Percentiles rank a stretch among this genome's conserved stretches.
Evolutionary conservation across 805 yeast species (phyloP).

Genomic region (Zygoascus bituminiphila): DNA sequence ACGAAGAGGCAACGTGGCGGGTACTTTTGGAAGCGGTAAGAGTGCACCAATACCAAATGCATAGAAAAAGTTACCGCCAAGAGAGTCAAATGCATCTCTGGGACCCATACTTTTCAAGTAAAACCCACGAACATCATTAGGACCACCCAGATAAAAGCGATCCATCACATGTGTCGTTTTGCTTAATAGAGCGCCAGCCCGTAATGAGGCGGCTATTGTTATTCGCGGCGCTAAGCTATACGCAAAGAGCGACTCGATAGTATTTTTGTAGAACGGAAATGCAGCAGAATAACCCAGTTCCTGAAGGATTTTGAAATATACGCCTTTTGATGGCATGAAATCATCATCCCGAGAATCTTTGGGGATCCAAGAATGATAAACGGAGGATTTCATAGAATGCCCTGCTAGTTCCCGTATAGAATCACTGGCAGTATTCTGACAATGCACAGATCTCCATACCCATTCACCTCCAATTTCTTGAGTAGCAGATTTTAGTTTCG

Average conservation of each 20-base stretch:
- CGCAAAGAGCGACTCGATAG: constrained; percentile 5
- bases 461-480: constrained; percentile 51
- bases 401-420: constrained; percentile 35
- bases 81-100: constrained; percentile 42
- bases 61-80: constrained; percentile 60
- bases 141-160: constrained; percentile 77
- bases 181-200: constrained; percentile 8
- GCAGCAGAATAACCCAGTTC: constrained; percentile 32
- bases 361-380: constrained; percentile 35
- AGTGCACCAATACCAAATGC: constrained; percentile 30
- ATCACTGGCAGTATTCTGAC: constrained; percentile 40
- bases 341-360: constrained; percentile 38
- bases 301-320: constrained; percentile 32
- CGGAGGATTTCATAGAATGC: constrained; percentile 40
- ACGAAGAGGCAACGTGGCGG: constrained; percentile 42
- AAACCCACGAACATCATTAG: constrained; percentile 64
- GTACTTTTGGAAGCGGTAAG: constrained; percentile 44
- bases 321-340: constrained; percentile 42
- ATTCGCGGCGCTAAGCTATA: constrained; percentile 5
- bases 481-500: constrained; percentile 32
- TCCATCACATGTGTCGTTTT: constrained; percentile 58
- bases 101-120: constrained; percentile 60
- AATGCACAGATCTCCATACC: constrained; percentile 46
- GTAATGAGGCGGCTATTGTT: not conserved
- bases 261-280: constrained; percentile 6